Conservation (phyloP, 2,329 filamentous ascomycete species). For the Epicoccum nigrum region DNA sequence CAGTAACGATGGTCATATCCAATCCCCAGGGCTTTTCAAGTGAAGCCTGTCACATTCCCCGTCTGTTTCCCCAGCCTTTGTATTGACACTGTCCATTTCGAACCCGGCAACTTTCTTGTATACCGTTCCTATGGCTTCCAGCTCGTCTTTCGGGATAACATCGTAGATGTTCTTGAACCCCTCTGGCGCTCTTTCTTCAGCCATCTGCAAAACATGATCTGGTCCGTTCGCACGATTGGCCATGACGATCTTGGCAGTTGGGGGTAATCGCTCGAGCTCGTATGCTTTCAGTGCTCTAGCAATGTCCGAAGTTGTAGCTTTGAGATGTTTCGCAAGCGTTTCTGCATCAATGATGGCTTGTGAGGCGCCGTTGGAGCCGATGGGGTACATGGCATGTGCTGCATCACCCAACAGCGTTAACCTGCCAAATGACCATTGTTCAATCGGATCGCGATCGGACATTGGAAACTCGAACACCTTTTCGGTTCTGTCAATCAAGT, state of each 20-base stretch:
- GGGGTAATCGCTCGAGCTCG: conserved; percentile 49
- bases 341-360: conserved; percentile 56
- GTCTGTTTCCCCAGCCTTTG: conserved; percentile 48
- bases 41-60: conserved; percentile 20
- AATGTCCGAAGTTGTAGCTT: conserved; percentile 33
- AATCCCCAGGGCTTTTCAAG: conserved; percentile 28
- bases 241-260: conserved; percentile 55
- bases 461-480: conserved; percentile 56
- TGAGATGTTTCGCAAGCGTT: conserved; percentile 44
- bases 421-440: conserved; percentile 46
- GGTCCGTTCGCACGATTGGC: conserved; percentile 56
- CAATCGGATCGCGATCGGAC: conserved; percentile 53
- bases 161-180: conserved; percentile 49
- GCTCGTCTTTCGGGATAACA: conserved; percentile 49
- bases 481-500: conserved; percentile 51
- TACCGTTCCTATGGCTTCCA: conserved; percentile 47
- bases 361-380: conserved; percentile 53
- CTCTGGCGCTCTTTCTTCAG: conserved; percentile 53
- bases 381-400: conserved; percentile 53
- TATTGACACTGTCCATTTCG: conserved; percentile 54
- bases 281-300: conserved; percentile 47
- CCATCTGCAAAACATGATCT: conserved; percentile 55
- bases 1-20: conserved; percentile 18
- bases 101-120: conserved; percentile 54
- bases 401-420: conserved; percentile 51